Evolutionary conservation across 108 stramenopile genomes (phyloP).

Genomic region (Pelagomonas calceolata): DNA sequence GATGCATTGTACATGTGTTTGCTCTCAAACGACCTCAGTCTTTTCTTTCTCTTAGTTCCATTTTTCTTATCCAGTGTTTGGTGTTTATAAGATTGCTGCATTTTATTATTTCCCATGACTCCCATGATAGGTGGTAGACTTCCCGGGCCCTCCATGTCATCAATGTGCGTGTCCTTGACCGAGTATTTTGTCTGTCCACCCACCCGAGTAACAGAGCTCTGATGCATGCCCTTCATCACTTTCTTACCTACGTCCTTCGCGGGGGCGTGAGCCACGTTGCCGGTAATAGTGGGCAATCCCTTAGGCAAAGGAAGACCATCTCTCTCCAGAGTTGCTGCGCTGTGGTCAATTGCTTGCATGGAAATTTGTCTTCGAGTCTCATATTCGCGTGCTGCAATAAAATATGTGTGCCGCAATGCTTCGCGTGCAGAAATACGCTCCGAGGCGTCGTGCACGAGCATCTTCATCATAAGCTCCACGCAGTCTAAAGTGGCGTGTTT

Average conservation of each 20-base stretch:
- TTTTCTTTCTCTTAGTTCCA: not conserved
- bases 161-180: not conserved
- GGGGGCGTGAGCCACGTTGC: not conserved
- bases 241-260: not conserved
- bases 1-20: not conserved
- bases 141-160: not conserved
- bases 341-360: not conserved
- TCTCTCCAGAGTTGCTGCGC: too few species aligned
- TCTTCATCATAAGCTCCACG: conserved; percentile 51
- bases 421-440: conserved; percentile 58
- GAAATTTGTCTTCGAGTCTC: conserved; percentile 5
- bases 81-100: not conserved
- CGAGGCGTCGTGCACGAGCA: conserved; percentile 54
- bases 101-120: not conserved
- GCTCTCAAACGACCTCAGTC: not conserved
- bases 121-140: not conserved
- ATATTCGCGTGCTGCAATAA: conserved; percentile 36
- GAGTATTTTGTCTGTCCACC: not conserved
- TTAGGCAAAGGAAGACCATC: not conserved
- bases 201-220: not conserved
- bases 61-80: not conserved
- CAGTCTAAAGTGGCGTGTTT: conserved; percentile 48
- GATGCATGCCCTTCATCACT: not conserved
- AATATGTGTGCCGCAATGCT: conserved; percentile 62
- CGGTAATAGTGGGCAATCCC: not conserved